These are phyloP conservation scores for Tetrapisispora arboricola DNA, from an alignment of 805 yeast species.

Conservation along the genomic window DNA sequence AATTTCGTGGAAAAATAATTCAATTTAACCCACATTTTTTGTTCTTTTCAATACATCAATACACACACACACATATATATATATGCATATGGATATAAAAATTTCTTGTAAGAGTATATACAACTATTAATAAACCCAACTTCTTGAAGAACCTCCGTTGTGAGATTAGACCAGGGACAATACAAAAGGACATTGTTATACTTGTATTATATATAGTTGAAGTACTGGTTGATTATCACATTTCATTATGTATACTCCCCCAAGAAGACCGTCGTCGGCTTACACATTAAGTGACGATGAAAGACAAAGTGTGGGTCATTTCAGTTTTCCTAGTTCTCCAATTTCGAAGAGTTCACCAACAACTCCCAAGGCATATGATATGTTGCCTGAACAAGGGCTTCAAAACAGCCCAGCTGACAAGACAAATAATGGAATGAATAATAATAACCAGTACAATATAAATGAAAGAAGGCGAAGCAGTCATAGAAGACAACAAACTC, in stretches of 20 bases:
- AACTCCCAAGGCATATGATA: neutral
- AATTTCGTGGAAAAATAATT: too few species aligned
- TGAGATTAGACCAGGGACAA: too few species aligned
- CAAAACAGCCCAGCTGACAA: neutral
- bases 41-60: too few species aligned
- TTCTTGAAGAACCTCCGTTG: too few species aligned
- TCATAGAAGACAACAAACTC: constrained; percentile 7
- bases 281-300: constrained; percentile 1
- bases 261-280: constrained; percentile 1
- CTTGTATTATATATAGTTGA: too few species aligned
- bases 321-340: constrained; percentile 2
- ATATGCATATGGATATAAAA: too few species aligned
- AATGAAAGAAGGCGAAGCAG: neutral
- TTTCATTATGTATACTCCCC: neutral
- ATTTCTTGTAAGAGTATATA: too few species aligned
- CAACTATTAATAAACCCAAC: too few species aligned
- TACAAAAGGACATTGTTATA: too few species aligned
- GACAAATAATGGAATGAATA: neutral
- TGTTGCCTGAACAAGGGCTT: neutral
- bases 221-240: too few species aligned
- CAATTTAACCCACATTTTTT: too few species aligned
- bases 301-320: neutral
- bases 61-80: too few species aligned
- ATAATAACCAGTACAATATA: neutral
- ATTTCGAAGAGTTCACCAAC: neutral